Percentiles rank a stretch among this genome's conserved stretches.
Evolutionary conservation across 768 basidiomycete genomes (phyloP).

Genomic region (Mycena pura): DNA sequence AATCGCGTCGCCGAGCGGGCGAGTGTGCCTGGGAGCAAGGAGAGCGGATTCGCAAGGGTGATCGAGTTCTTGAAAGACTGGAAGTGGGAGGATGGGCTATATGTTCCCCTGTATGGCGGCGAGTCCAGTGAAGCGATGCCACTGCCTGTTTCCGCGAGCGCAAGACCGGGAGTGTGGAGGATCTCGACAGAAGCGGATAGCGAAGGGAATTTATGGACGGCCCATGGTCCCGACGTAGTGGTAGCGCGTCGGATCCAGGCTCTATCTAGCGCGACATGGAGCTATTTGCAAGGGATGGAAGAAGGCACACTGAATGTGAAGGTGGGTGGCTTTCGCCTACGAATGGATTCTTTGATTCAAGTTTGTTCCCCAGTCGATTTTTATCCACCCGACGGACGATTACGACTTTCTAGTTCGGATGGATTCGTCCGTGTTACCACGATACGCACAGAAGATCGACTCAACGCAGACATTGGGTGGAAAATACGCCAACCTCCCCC

Average conservation of each 20-base stretch:
- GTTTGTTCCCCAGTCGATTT: conserved; percentile 64
- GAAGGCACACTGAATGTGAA: conserved; percentile 59
- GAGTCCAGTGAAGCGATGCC: conserved; percentile 35
- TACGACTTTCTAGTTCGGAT: conserved; percentile 89
- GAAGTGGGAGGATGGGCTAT: conserved; percentile 80
- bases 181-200: conserved; percentile 81
- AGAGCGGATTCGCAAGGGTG: conserved; percentile 78
- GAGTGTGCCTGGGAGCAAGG: conserved; percentile 74
- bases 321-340: conserved; percentile 46
- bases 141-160: conserved; percentile 31
- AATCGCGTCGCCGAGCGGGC: conserved; percentile 43
- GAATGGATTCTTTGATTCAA: conserved; percentile 2
- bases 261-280: conserved; percentile 79
- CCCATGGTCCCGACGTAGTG: conserved; percentile 66
- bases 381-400: conserved; percentile 81
- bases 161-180: conserved; percentile 67
- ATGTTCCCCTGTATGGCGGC: conserved; percentile 73
- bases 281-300: conserved; percentile 60
- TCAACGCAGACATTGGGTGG: conserved; percentile 50
- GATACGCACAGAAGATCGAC: conserved; percentile 75
- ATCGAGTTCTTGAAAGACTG: conserved; percentile 80
- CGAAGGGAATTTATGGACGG: conserved; percentile 80
- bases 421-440: conserved; percentile 65
- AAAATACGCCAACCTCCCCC: conserved; percentile 54
- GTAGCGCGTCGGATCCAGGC: conserved; percentile 76